Base-by-base conservation (phyloP, 345 rosid genomes). In the Brassica nigra region DNA sequence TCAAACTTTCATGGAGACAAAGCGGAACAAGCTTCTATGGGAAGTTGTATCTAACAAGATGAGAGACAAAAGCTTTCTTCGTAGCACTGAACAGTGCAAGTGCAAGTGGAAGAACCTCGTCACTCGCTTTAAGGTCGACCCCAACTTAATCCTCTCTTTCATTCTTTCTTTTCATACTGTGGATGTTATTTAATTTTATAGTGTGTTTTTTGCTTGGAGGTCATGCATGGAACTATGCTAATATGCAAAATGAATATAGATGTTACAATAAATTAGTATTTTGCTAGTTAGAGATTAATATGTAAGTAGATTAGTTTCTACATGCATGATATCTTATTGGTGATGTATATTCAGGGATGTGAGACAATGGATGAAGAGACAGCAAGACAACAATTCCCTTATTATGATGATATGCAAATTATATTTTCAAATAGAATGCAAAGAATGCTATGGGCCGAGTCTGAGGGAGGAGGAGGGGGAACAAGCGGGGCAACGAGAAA, bases 51-150 rank as follows among this genome's bases (percentile, higher is more conserved):
- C 98, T 31, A 83, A 83, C 7, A 86, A 81, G 83, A 89, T 95
- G 97, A 91, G 86, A 81, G 96, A 93, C 66, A 89, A 85, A 79
- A 96, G 93, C 62, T 93, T 78, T 63, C 83, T 82, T 85, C 99
- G 99, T 23, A 95, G 97, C 81, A 80, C 97, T 49, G 99, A 93
- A 66, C 99, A 95, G 98, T 95, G 99, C 93, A 95, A 93, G 87
- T 95, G 98, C 90, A 95, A 95, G 87, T 95, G 99, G 99, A 95
- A 95, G 74, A 95, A 95, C 82, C 97, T 95, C 55, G 93, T 93
- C 67, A 95, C 99, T 44, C 94, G 99, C 67, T 93, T 89, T 74
- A 95, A 93, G 98, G 99, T 95, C 80, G 52, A 44, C 55, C 57
- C 1, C 18, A 8, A 62, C 66, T 16, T 1, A 20, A 6, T 8